phyloP scores from a whole-genome alignment of 345 rosid species.

The Populus euphratica region DNA sequence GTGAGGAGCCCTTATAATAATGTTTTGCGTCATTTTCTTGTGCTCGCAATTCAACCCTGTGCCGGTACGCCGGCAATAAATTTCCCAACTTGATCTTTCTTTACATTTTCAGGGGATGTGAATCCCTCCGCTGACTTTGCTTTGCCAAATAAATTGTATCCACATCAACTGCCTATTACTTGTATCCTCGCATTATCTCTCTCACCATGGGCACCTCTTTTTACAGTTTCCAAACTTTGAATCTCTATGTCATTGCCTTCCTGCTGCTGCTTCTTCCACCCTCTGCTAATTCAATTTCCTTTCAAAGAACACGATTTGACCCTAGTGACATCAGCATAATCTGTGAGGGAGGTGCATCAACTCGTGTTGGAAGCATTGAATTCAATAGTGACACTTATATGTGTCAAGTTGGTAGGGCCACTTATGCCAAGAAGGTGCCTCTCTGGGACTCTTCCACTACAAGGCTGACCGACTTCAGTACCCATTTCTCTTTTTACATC shows the following conservation, averaged over 20 bases:
- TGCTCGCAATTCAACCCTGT: no score
- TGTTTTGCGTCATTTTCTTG: no score
- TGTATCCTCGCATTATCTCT: no score
- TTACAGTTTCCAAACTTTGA: background rate
- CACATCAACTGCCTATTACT: no score
- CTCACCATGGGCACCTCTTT: background rate
- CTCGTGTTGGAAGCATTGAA: conserved; percentile 14
- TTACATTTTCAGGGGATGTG: no score
- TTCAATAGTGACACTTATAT: conserved; percentile 11
- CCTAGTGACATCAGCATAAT: background rate
- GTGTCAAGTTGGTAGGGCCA: conserved; percentile 24
- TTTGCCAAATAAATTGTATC: no score
- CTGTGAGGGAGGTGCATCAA: conserved; percentile 28
- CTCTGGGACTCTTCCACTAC: conserved; percentile 24
- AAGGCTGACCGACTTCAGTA: conserved; percentile 25
- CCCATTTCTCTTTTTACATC: conserved; percentile 22
- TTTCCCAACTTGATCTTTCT: no score
- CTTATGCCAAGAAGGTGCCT: conserved; percentile 14
- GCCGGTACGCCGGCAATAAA: no score
- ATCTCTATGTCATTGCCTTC: background rate
- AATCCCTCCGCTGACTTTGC: no score
- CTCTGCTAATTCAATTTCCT: conserved; percentile 2
- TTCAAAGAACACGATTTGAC: conserved; percentile 14
- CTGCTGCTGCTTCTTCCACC: background rate
- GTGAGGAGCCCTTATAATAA: no score